Percentiles rank a stretch among this genome's conserved stretches.
These are phyloP conservation scores for Candida bentonensis DNA, from an alignment of 805 yeast genomes.

Conservation along the genomic window DNA sequence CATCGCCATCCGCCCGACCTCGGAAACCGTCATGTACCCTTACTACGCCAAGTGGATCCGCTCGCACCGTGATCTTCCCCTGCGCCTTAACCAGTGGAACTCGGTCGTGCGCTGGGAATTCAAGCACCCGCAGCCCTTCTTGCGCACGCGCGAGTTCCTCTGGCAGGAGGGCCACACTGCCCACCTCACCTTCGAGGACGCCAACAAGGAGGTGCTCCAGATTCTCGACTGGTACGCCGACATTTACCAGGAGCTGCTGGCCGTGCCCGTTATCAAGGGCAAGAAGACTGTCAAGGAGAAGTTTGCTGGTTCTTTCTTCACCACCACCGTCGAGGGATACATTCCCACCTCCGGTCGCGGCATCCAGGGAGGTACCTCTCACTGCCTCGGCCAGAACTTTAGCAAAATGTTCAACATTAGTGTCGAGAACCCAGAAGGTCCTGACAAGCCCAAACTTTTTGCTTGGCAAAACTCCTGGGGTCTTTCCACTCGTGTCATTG, in stretches of 20 bases:
- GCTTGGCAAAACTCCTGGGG: conserved; percentile 99
- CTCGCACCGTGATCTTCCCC: conserved; percentile 94
- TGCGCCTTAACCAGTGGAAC: conserved; percentile 97
- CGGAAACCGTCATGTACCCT: conserved; percentile 99
- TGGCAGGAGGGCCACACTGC: conserved; percentile 99
- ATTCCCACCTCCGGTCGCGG: conserved; percentile 99
- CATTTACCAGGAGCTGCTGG: conserved; percentile 80
- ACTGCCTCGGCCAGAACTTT: conserved; percentile 94
- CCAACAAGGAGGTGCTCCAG: conserved; percentile 68
- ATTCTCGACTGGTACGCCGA: conserved; percentile 78
- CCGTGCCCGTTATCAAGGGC: conserved; percentile 96
- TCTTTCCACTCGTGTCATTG: conserved; percentile 92
- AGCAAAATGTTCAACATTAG: conserved; percentile 94
- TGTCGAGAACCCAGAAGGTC: conserved; percentile 90
- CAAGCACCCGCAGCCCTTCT: conserved; percentile 98
- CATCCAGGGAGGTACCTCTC: conserved; percentile 98
- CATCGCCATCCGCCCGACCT: conserved; percentile 97
- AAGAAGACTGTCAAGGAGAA: conserved; percentile 93
- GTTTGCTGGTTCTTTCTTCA: conserved; percentile 94
- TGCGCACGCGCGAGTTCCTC: conserved; percentile 96
- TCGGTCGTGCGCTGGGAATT: conserved; percentile 99
- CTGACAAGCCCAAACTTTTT: conserved; percentile 67
- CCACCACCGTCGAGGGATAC: conserved; percentile 93
- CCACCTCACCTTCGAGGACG: conserved; percentile 70
- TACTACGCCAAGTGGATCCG: conserved; percentile 98